Evolutionary conservation across 2,329 filamentous ascomycete genomes (phyloP).

Genomic region (Tothia fuscella): DNA sequence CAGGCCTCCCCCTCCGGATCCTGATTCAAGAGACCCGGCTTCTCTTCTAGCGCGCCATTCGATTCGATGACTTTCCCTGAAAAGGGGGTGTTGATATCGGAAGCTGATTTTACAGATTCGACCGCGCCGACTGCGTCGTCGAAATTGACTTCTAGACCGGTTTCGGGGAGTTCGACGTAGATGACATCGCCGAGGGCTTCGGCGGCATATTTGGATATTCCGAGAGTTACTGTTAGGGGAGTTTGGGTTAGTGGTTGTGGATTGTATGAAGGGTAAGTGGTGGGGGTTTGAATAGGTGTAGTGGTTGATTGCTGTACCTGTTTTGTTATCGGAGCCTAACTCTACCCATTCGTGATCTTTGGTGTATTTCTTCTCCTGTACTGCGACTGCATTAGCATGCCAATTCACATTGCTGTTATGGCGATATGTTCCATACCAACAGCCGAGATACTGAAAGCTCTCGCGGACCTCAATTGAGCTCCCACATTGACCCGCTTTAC

Average conservation of each 20-base stretch:
- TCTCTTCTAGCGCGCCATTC: conserved; percentile 69
- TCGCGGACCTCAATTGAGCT: too few relatives aligned
- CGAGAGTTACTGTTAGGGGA: conserved; percentile 45
- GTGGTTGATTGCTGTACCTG: conserved; percentile 38
- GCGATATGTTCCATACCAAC: neutral
- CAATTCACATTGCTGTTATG: neutral
- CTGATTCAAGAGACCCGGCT: conserved; percentile 78
- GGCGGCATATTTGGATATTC: conserved; percentile 86
- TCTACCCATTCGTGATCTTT: conserved; percentile 99
- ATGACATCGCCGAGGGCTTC: conserved; percentile 91
- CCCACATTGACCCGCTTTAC: too few relatives aligned
- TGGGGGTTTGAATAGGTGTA: conserved; percentile 18
- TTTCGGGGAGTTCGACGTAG: conserved; percentile 82
- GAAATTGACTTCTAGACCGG: conserved; percentile 53
- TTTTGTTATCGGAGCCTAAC: conserved; percentile 68
- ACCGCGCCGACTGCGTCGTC: conserved; percentile 88
- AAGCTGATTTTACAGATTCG: conserved; percentile 97
- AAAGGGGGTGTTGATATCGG: conserved; percentile 87
- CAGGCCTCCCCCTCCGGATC: conserved; percentile 83
- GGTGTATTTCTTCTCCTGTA: conserved; percentile 71
- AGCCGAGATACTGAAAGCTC: neutral
- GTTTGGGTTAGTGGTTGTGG: neutral
- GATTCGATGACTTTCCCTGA: conserved; percentile 61
- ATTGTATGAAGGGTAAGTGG: conserved; percentile 3
- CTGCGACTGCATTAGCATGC: conserved; percentile 27